These are phyloP conservation scores for Marasmius sp. DNA, from an alignment of 1,284 basidiomycete genomes.

Conservation along the genomic window DNA sequence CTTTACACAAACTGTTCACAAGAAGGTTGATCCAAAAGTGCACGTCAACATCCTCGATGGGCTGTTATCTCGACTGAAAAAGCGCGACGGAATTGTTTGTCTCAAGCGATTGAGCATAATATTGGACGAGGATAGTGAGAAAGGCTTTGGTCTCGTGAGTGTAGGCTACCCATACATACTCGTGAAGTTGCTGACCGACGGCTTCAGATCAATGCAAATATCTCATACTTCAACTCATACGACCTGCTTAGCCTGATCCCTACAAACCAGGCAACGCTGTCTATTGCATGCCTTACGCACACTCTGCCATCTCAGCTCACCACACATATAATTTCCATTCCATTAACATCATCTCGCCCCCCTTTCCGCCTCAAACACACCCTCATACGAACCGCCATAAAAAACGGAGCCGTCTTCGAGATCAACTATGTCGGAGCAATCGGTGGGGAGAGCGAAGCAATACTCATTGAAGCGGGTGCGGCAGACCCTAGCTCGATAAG, in stretches of 20 bases:
- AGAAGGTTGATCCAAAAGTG: slow-evolving; percentile 67
- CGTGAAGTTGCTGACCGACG: background rate
- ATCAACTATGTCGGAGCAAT: slow-evolving; percentile 75
- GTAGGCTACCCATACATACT: slow-evolving; percentile 7
- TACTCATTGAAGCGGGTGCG: slow-evolving; percentile 43
- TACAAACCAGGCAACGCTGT: slow-evolving; percentile 70
- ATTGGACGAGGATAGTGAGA: slow-evolving; percentile 77
- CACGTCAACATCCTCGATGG: slow-evolving; percentile 61
- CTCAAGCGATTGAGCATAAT: slow-evolving; percentile 72
- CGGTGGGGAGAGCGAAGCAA: slow-evolving; percentile 53
- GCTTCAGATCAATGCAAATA: slow-evolving; percentile 59
- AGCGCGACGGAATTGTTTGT: slow-evolving; percentile 55
- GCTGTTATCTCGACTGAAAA: slow-evolving; percentile 52
- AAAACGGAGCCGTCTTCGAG: slow-evolving; percentile 85
- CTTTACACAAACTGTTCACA: slow-evolving; percentile 65
- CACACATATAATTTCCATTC: slow-evolving; percentile 80
- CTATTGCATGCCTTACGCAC: slow-evolving; percentile 78
- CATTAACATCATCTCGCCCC: slow-evolving; percentile 75
- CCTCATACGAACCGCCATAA: slow-evolving; percentile 75
- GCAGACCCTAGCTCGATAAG: slow-evolving; percentile 47
- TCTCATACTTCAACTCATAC: slow-evolving; percentile 58
- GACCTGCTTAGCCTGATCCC: slow-evolving; percentile 78
- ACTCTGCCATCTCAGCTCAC: slow-evolving; percentile 77
- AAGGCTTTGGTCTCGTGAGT: slow-evolving; percentile 73
- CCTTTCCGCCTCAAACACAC: slow-evolving; percentile 84